A percentile compares a stretch with the other conserved stretches of the same genome.
These are phyloP conservation scores for Pouteria glomerata DNA, from an alignment of 148 eudicot genomes.

Conservation along the genomic window DNA sequence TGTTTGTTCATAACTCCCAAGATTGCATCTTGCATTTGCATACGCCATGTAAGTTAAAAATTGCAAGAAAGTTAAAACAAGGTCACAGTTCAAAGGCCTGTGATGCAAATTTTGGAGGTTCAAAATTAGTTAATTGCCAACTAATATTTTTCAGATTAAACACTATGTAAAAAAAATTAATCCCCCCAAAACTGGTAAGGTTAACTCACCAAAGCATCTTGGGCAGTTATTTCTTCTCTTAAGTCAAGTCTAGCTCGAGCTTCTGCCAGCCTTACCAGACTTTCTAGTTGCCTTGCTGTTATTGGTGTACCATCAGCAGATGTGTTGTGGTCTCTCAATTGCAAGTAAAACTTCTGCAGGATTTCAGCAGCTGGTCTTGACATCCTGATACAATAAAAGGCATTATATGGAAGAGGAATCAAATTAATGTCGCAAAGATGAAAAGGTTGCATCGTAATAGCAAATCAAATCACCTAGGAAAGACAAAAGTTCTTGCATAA, in stretches of 20 bases:
- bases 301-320: conserved; percentile 97
- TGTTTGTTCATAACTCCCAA: too few relatives aligned
- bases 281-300: conserved; percentile 97
- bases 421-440: conserved; percentile 7
- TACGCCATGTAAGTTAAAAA: neutral
- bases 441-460: neutral
- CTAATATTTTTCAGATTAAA: neutral
- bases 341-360: conserved; percentile 80
- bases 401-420: neutral
- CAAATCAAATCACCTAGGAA: conserved; percentile 53
- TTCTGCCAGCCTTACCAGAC: conserved; percentile 90
- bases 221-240: conserved; percentile 77
- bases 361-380: conserved; percentile 86
- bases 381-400: conserved; percentile 50
- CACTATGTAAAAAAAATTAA: neutral
- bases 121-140: neutral
- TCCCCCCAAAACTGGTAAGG: neutral
- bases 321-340: conserved; percentile 79
- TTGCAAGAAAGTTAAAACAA: neutral
- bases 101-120: neutral
- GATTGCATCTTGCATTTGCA: too few relatives aligned
- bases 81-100: neutral
- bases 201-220: conserved; percentile 85
- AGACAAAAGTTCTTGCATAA: conserved; percentile 77
- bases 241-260: conserved; percentile 94